These are phyloP conservation scores for Fusarium cyanostomum DNA, from an alignment of 2,329 filamentous ascomycete species.

Conservation along the genomic window DNA sequence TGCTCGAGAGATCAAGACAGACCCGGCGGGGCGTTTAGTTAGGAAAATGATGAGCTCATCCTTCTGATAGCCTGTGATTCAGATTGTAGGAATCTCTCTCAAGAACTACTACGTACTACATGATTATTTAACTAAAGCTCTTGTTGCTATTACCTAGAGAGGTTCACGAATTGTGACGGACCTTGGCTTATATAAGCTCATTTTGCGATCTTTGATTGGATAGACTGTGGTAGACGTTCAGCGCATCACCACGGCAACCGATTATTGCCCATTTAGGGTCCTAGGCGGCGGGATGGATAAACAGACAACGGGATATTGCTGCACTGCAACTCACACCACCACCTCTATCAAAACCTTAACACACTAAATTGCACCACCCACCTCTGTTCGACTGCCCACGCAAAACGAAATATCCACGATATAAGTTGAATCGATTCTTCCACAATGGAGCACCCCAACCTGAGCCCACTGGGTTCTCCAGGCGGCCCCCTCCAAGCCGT, in stretches of 20 bases:
- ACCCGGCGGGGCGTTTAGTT: too few species aligned
- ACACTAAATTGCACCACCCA: slow-evolving; percentile 24
- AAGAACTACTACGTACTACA: too few species aligned
- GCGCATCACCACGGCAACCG: slow-evolving; percentile 37
- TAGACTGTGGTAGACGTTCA: too few species aligned
- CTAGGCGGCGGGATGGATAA: slow-evolving; percentile 39
- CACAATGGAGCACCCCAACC: slow-evolving; percentile 42
- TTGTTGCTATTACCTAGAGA: too few species aligned
- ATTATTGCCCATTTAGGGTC: slow-evolving; percentile 8
- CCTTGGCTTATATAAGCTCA: too few species aligned
- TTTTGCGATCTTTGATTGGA: too few species aligned
- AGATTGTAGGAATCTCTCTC: too few species aligned
- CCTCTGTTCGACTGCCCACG: slow-evolving; percentile 15
- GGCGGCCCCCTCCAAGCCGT: slow-evolving; percentile 67
- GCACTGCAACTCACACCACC: slow-evolving; percentile 3
- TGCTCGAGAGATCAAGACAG: too few species aligned
- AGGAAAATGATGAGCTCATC: too few species aligned
- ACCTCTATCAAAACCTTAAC: slow-evolving; percentile 26
- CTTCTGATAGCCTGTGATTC: too few species aligned
- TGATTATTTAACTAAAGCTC: too few species aligned
- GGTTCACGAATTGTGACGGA: too few species aligned
- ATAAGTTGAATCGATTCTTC: neutral
- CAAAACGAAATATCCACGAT: neutral
- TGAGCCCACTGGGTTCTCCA: slow-evolving; percentile 64
- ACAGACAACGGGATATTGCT: slow-evolving; percentile 20